A percentile compares a stretch with the other conserved stretches of the same genome.
Conservation (phyloP, 139 green algal species). For the Volvox reticuliferus region DNA sequence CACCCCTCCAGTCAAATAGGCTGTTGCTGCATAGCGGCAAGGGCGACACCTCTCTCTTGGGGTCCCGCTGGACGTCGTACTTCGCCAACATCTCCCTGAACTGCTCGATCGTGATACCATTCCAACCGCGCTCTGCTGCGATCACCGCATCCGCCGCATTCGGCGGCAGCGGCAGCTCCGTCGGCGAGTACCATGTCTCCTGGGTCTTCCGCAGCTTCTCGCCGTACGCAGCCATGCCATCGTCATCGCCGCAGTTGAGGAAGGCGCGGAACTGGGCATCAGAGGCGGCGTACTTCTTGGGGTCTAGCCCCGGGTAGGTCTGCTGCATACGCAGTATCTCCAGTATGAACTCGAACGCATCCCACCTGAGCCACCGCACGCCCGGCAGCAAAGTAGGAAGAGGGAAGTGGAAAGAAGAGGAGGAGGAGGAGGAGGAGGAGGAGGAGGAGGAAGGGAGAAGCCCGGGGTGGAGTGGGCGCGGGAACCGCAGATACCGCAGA, state of each 20-base stretch:
- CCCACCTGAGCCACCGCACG: neutral
- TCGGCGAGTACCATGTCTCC: neutral
- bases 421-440: too few relatives aligned
- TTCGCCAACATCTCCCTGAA: neutral
- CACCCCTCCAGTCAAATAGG: neutral
- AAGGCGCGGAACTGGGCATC: conserved; percentile 29
- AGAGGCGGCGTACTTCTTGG: neutral
- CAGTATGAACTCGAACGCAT: conserved; percentile 38
- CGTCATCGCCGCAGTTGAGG: neutral
- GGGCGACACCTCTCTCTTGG: neutral
- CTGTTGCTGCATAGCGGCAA: conserved; percentile 35
- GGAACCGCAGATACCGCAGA: too few relatives aligned
- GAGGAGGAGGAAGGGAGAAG: too few relatives aligned
- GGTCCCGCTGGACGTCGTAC: neutral
- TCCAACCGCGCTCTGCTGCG: neutral
- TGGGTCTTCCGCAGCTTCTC: neutral
- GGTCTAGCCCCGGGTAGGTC: conserved; percentile 37
- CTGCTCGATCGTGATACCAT: neutral
- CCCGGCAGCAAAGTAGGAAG: too few relatives aligned
- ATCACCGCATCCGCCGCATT: neutral
- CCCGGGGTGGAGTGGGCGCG: too few relatives aligned
- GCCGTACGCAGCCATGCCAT: conserved; percentile 31
- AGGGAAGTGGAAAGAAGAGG: too few relatives aligned
- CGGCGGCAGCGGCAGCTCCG: neutral
- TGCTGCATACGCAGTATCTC: conserved; percentile 52